phyloP scores from a whole-genome alignment of 371 early-diverging fungal species.

The Actinomucor elegans region DNA sequence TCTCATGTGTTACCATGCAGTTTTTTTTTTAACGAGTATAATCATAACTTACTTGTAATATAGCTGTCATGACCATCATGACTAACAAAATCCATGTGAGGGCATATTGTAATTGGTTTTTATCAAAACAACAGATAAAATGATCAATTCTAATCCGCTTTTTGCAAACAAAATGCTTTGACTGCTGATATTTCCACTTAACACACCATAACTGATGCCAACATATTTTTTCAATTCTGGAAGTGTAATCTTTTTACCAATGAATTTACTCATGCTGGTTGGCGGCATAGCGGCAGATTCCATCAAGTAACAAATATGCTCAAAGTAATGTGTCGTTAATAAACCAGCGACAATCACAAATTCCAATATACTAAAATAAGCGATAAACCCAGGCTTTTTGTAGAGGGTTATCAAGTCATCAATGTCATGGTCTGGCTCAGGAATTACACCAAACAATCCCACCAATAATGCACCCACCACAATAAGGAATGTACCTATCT shows the following conservation, averaged over 20 bases:
- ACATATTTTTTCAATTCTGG: slow-evolving; percentile 35
- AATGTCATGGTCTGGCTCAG: slow-evolving; percentile 73
- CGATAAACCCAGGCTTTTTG: slow-evolving; percentile 69
- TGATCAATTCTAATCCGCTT: slow-evolving; percentile 73
- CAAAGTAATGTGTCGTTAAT: slow-evolving; percentile 53
- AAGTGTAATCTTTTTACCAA: slow-evolving; percentile 24
- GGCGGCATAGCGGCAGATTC: slow-evolving; percentile 26
- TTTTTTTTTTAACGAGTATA: neutral
- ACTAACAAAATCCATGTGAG: slow-evolving; percentile 72
- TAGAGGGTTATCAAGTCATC: slow-evolving; percentile 71
- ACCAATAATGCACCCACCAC: slow-evolving; percentile 69
- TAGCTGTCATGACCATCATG: slow-evolving; percentile 64
- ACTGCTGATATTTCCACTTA: slow-evolving; percentile 74
- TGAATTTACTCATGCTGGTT: slow-evolving; percentile 13
- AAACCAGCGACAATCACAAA: slow-evolving; percentile 51
- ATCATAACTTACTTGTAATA: slow-evolving; percentile 60
- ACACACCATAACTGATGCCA: slow-evolving; percentile 64
- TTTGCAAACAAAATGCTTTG: slow-evolving; percentile 81
- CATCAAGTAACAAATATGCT: slow-evolving; percentile 33
- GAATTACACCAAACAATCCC: slow-evolving; percentile 75
- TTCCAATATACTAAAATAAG: slow-evolving; percentile 66
- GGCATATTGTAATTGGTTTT: slow-evolving; percentile 71
- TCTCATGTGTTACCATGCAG: slow-evolving; percentile 2
- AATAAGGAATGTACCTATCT: slow-evolving; percentile 68
- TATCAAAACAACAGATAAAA: slow-evolving; percentile 59